Conservation (phyloP, 257 asterid genomes). For the Fraxinus pennsylvanica region DNA sequence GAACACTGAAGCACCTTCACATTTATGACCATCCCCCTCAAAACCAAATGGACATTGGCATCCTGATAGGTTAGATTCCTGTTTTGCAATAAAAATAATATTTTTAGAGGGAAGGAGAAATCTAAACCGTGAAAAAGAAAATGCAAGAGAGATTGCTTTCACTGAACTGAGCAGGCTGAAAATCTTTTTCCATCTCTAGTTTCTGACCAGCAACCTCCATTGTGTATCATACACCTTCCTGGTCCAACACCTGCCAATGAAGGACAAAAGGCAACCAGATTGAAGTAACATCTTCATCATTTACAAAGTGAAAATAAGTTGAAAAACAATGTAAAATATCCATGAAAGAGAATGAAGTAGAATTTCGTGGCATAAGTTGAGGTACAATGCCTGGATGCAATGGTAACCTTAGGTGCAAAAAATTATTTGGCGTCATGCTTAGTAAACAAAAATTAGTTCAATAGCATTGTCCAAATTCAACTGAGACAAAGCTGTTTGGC, state of each 20-base stretch:
- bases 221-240: conserved; percentile 73
- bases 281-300: background rate
- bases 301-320: background rate
- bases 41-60: conserved; percentile 84
- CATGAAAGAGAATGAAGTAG: background rate
- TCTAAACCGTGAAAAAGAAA: background rate
- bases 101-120: background rate
- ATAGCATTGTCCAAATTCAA: too few species aligned
- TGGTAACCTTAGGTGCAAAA: too few species aligned
- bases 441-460: too few species aligned
- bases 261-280: background rate
- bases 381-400: too few species aligned
- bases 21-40: conserved; percentile 73
- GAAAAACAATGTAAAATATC: background rate
- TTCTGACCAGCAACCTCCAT: conserved; percentile 90
- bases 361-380: background rate
- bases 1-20: conserved; percentile 49
- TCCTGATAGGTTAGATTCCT: conserved; percentile 71
- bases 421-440: too few species aligned
- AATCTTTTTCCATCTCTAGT: conserved; percentile 49
- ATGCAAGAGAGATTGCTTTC: background rate
- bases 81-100: conserved; percentile 14
- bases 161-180: conserved; percentile 82
- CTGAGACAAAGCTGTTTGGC: too few species aligned
- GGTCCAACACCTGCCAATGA: conserved; percentile 76